Evolutionary conservation across 306 rosid species (phyloP).

Genomic region (Prunus mira): DNA sequence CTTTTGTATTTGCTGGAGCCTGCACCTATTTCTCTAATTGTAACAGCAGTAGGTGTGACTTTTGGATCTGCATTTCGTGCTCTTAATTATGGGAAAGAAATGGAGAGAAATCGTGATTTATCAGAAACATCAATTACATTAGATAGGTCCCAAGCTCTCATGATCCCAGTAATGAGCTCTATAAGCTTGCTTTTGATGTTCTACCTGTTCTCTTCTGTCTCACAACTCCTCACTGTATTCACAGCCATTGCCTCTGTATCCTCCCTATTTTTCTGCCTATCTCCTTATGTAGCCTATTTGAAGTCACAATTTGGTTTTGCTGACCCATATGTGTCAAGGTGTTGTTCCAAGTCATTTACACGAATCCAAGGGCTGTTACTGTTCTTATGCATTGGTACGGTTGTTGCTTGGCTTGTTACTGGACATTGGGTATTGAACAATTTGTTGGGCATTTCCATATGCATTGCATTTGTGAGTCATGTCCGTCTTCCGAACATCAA

Average conservation of each 20-base stretch:
- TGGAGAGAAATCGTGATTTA: constrained; percentile 81
- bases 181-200: constrained; percentile 95
- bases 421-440: constrained; percentile 97
- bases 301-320: constrained; percentile 75
- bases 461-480: constrained; percentile 95
- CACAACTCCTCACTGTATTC: constrained; percentile 89
- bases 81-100: constrained; percentile 88
- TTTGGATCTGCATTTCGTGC: constrained; percentile 97
- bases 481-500: constrained; percentile 95
- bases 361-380: constrained; percentile 66
- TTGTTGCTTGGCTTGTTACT: constrained; percentile 91
- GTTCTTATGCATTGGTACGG: constrained; percentile 53
- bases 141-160: constrained; percentile 87
- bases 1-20: constrained; percentile 87
- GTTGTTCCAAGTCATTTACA: constrained; percentile 91
- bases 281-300: constrained; percentile 64
- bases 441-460: constrained; percentile 88
- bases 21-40: constrained; percentile 73
- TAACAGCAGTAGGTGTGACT: constrained; percentile 89
- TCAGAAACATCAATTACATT: constrained; percentile 86
- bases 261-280: constrained; percentile 80
- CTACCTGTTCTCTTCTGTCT: constrained; percentile 87
- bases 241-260: constrained; percentile 81
- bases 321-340: constrained; percentile 87
- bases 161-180: constrained; percentile 99